Conservation (phyloP, 257 asterid genomes). For the Plantago major region DNA sequence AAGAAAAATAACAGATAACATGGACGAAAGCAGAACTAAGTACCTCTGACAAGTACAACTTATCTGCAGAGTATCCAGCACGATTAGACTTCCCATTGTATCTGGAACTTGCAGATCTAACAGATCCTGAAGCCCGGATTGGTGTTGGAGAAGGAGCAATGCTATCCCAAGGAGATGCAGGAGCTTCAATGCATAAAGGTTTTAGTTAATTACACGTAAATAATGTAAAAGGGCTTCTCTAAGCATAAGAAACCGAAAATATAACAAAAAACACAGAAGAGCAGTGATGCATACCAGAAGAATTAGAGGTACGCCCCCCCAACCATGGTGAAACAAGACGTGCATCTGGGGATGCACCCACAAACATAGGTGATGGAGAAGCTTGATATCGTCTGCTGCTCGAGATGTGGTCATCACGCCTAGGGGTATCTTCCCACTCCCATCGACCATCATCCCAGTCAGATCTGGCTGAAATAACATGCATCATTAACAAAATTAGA, state of each 20-base stretch:
- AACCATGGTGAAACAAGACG: slow-evolving; percentile 94
- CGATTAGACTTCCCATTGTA: slow-evolving; percentile 50
- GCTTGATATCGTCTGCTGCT: slow-evolving; percentile 54
- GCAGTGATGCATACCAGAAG: slow-evolving; percentile 36
- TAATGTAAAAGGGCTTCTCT: background rate
- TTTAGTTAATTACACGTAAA: slow-evolving; percentile 10
- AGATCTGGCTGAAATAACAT: slow-evolving; percentile 65
- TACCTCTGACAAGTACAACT: slow-evolving; percentile 50
- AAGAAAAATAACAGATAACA: background rate
- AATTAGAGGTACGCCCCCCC: slow-evolving; percentile 73
- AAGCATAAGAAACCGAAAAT: slow-evolving; percentile 17
- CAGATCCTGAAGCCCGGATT: slow-evolving; percentile 86
- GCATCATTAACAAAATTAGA: slow-evolving; percentile 18
- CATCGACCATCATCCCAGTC: slow-evolving; percentile 98
- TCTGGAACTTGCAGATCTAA: slow-evolving; percentile 64
- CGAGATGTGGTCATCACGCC: slow-evolving; percentile 47
- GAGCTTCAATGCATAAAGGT: slow-evolving; percentile 25
- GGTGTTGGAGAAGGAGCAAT: slow-evolving; percentile 91
- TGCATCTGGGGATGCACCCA: slow-evolving; percentile 93
- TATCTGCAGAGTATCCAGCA: slow-evolving; percentile 31
- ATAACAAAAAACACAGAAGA: slow-evolving; percentile 13
- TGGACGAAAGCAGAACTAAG: slow-evolving; percentile 4
- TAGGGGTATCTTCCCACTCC: slow-evolving; percentile 96
- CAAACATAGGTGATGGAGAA: slow-evolving; percentile 78
- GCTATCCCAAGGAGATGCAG: slow-evolving; percentile 90